Evolutionary conservation across 495 filamentous ascomycete species (phyloP), one percentile per base, ranked within the genome.

Genomic region (Podospora comata): DNA sequence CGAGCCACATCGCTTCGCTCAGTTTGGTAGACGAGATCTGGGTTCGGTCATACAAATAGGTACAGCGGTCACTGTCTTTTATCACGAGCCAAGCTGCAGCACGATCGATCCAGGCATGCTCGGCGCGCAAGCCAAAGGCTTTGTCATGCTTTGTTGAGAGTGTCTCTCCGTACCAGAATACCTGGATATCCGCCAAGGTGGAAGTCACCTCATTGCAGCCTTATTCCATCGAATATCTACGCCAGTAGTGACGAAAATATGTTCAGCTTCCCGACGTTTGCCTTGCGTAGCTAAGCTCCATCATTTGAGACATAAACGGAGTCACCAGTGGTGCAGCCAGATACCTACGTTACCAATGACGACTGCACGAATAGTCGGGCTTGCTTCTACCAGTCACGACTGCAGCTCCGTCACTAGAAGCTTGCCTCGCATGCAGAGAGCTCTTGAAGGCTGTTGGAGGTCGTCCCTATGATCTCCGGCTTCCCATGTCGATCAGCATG

Each of bases 401-500:
- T 48, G 39, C 39, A 48, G 39, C 39, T 48, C 39, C 39, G 39
- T 48, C 39, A 18, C 39, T 11, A 48, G 39, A 48, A 48, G 39
- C 39, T 48, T 11, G 15, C 39, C 39, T 11, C 0, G 39, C 39
- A 48, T 48, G 39, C 39, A 48, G 39, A 48, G 20, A 18, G n/a
- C 56, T 58, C 23, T 20, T 16, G 39, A 48, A 48, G 39, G 39
- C 13, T 48, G 62, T 44, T 53, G 62, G 20, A 39, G 26, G 62
- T 23, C 13, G 3, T 48, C 39, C 5, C 19, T 27, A n/a, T n/a
- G 34, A 39, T 48, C 20, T 48, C 18, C 11, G 61, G 39, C n/a
- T 20, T 64, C 54, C 54, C 44, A 62, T 28, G 60, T 48, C 66
- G 66, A 68, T 68, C 66, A 68, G 54, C 66, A 64, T 68, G 60